Evolutionary conservation across 768 basidiomycete genomes (phyloP), one percentile per base, ranked within the genome.

Genomic region (Lyophyllum shimeji): DNA sequence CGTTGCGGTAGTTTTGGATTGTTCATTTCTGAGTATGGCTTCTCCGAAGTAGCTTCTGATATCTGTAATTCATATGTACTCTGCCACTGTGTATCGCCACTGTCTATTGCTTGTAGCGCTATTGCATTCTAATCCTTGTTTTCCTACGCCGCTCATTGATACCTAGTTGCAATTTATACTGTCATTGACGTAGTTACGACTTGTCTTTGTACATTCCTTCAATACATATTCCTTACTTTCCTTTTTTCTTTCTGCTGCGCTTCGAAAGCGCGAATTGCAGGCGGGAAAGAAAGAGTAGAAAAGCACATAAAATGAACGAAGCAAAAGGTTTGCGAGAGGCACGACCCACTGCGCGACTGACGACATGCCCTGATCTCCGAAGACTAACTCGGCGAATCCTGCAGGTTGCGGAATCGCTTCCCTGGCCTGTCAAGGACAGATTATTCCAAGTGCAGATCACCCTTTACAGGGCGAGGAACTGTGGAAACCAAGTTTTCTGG

Each of bases 371-470:
- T 88, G 82, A 71, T 90, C 89, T 90, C 89, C 87, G 78, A 87
- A 85, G 90, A 92, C 89, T 89, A 90, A 90, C 87, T 91, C 85
- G 89, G 90, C 83, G 70, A 80, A 80, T 77, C 83, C 88, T 81
- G 87, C 82, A 80, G 84, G 82, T 85, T 92, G 90, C 89, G 83
- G 85, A 91, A 92, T 92, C 86, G 77, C 90, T 92, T 91, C 85
- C 89, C 90, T 91, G 85, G 86, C 82, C 85, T 76, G 82, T 83
- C 86, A 84, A 82, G 87, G 82, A 74, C 85, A 73, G 66, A 87
- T 91, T 91, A 91, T 87, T 87, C 90, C 86, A 85, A 84, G 81
- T 75, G 71, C 78, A 63, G 57, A 60, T 78, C 86, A 82, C 70
- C 31, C 73, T 82, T 85, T 91, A 73, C 84, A 79, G 69, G 58